These are phyloP conservation scores for Hortiboletus campestris DNA, from an alignment of 768 basidiomycete genomes.

Conservation along the genomic window DNA sequence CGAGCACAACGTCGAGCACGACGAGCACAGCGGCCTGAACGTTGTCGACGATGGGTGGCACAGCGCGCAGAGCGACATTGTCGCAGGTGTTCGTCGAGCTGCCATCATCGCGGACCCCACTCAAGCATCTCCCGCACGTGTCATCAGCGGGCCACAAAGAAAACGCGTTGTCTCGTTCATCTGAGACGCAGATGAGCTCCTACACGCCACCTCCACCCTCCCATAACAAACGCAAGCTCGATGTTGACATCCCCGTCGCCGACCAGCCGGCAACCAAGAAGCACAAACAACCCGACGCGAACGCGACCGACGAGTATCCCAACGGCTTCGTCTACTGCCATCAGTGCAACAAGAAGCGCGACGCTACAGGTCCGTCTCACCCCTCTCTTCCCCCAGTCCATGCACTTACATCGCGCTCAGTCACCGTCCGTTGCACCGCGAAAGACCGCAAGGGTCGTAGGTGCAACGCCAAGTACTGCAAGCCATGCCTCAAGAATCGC, in stretches of 20 bases:
- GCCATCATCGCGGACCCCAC: constrained; percentile 35
- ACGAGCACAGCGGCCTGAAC: constrained; percentile 13
- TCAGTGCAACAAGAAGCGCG: constrained; percentile 67
- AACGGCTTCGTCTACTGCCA: constrained; percentile 59
- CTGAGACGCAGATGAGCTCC: constrained; percentile 28
- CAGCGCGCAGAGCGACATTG: constrained; percentile 25
- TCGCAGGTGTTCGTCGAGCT: constrained; percentile 60
- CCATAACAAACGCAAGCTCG: constrained; percentile 51
- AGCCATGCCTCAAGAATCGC: constrained; percentile 61
- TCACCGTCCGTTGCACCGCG: constrained; percentile 38
- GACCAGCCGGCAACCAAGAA: constrained; percentile 22
- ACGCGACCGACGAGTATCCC: constrained; percentile 31
- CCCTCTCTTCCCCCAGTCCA: neutral
- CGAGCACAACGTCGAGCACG: constrained; percentile 16
- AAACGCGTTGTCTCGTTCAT: constrained; percentile 40
- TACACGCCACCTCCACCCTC: constrained; percentile 30
- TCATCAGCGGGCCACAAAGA: constrained; percentile 43
- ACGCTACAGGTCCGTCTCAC: constrained; percentile 41
- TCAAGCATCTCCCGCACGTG: constrained; percentile 26
- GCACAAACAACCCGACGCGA: constrained; percentile 28
- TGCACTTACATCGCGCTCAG: constrained; percentile 22
- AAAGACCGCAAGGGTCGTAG: constrained; percentile 35
- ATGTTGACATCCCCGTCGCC: constrained; percentile 21
- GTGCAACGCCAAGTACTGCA: constrained; percentile 63
- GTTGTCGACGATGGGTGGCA: constrained; percentile 19